Evolutionary conservation across 352 stramenopile genomes (phyloP).

Genomic region (Phytophthora chlamydospora): DNA sequence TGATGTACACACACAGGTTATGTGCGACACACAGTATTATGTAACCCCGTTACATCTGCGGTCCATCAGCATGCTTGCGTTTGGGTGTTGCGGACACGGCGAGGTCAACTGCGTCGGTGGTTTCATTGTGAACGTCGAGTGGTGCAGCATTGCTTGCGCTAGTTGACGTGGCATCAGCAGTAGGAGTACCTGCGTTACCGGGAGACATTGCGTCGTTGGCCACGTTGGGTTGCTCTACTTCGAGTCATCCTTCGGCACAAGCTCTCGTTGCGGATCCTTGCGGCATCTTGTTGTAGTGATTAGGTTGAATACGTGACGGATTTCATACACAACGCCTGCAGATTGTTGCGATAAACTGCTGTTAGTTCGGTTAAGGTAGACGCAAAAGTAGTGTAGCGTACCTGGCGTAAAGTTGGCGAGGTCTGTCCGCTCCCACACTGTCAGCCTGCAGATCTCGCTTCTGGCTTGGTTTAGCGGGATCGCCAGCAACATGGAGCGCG

Average conservation of each 20-base stretch:
- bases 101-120: constrained; percentile 4
- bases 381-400: neutral
- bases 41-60: too few relatives aligned
- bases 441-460: neutral
- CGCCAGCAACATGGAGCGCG: neutral
- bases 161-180: neutral
- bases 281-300: constrained; percentile 9
- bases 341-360: neutral
- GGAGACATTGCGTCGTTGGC: constrained; percentile 1
- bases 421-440: neutral
- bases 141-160: neutral
- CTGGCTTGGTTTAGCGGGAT: neutral
- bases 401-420: neutral
- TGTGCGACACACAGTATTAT: too few relatives aligned
- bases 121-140: neutral
- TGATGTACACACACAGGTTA: too few relatives aligned
- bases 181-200: neutral
- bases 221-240: constrained; percentile 1
- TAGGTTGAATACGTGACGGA: constrained; percentile 9
- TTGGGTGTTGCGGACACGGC: constrained; percentile 1
- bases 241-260: neutral
- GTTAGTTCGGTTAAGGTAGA: neutral
- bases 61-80: neutral
- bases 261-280: constrained; percentile 1
- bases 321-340: constrained; percentile 13